phyloP scores from a whole-genome alignment of 495 filamentous ascomycete species.

The Aspergillus affinis region DNA sequence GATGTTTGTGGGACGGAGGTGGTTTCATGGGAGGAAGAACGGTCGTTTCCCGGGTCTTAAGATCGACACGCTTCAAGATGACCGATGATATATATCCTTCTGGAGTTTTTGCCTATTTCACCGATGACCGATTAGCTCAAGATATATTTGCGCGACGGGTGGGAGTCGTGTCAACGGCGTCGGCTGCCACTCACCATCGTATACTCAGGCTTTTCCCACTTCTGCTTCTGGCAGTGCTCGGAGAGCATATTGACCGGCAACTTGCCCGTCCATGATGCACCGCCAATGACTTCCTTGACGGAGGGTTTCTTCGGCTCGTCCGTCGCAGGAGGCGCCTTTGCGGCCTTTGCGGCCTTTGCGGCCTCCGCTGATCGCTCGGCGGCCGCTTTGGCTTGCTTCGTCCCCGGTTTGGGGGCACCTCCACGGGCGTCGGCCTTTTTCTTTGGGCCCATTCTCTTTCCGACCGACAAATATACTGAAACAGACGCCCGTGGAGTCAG shows the following conservation, averaged over 20 bases:
- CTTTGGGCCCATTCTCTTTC: slow-evolving; percentile 40
- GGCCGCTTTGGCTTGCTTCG: slow-evolving; percentile 47
- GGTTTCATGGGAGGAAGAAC: slow-evolving; percentile 77
- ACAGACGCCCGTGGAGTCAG: slow-evolving; percentile 27
- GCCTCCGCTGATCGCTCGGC: slow-evolving; percentile 31
- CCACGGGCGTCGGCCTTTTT: slow-evolving; percentile 44
- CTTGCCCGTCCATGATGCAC: slow-evolving; percentile 96
- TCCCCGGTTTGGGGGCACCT: slow-evolving; percentile 44
- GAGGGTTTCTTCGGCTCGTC: slow-evolving; percentile 73
- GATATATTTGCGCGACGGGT: slow-evolving; percentile 2
- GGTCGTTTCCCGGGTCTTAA: slow-evolving; percentile 75
- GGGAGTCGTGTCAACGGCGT: not conserved
- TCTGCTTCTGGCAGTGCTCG: slow-evolving; percentile 92
- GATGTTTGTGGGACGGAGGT: slow-evolving; percentile 68
- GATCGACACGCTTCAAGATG: slow-evolving; percentile 72
- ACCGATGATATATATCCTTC: slow-evolving; percentile 77
- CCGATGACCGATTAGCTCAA: slow-evolving; percentile 12
- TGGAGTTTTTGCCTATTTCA: slow-evolving; percentile 43
- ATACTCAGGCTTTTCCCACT: slow-evolving; percentile 94
- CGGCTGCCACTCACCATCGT: slow-evolving; percentile 55
- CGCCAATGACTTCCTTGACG: slow-evolving; percentile 85
- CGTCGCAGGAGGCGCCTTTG: slow-evolving; percentile 42
- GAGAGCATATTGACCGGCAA: slow-evolving; percentile 88
- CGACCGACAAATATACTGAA: not conserved
- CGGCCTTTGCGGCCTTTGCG: too few species aligned